Base-by-base conservation (phyloP, 1,284 basidiomycete species). In the Fomes fomentarius region DNA sequence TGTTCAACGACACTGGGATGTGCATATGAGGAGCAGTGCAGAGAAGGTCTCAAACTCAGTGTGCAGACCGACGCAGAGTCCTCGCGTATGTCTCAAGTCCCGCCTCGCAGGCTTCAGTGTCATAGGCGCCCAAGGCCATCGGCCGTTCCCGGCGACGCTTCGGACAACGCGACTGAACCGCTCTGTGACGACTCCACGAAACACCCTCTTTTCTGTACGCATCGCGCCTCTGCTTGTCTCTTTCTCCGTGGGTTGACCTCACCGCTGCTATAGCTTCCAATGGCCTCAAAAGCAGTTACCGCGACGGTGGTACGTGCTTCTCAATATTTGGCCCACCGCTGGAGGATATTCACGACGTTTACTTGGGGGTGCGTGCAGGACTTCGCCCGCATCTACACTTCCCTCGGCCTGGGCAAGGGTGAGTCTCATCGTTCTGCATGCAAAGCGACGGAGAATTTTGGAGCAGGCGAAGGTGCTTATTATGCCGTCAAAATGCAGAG, bases 321-420 rank as follows among this genome's bases (percentile, higher is more conserved):
- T 15, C 47, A 55, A 51, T 50, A 55, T 50, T 26, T 8, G 22
- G 25, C 44, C 35, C 24, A 44, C n/a, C 4, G 14, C 11, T 9
- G 34, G 35, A 19, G 30, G 47, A 37, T 25, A 40, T 41, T 34
- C 41, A 56, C 58, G 54, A 61, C 51, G 57, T 47, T 52, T 56
- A 61, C 59, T 57, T 44, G 15, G 45, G 42, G 22, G 53, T 41
- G 43, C 53, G 35, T 60, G 47, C 68, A 96, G 93, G 94, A 97
- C 78, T 97, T 95, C 78, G 78, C 92, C 72, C 91, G 93, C 73
- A 87, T 98, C 71, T 95, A 96, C 77, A 80, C 87, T 58, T 87
- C 90, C 63, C 86, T 97, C 49, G 94, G 94, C 66, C 86, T 98
- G 66, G 93, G 92, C 73, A 96, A 95, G 82, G 92, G 94, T 93